Base-by-base conservation (phyloP, 2,329 filamentous ascomycete species). In the Tolypocladium ovalisporum region DNA sequence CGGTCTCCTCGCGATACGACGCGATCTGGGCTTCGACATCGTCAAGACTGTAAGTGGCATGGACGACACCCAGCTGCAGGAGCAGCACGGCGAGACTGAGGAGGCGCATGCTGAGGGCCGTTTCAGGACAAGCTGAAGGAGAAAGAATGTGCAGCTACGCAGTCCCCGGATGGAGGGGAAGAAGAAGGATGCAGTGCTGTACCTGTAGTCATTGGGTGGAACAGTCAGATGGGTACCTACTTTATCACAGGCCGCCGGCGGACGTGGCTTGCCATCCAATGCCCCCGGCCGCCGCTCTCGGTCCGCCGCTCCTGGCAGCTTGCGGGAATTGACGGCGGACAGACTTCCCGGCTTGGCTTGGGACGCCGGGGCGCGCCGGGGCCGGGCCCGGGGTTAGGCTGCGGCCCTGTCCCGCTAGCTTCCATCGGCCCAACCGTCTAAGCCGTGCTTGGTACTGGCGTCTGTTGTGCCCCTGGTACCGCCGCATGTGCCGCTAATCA, bases 1-100 rank as follows among this genome's bases (percentile, higher is more conserved):
- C 56, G 15, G 51, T 57, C 34, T 49, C 49, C 12, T 57, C 56
- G 15, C 49, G 49, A 51, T 57, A 61, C 1, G 59, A 55, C 42
- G 44, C 40, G 47, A 63, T 62, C 56, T 62, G 59, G 24, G 52
- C 56, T 29, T 62, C 44, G 32, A 62, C 59, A 27, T 62, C 58
- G 22, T 22, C 29, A 22, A 59, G 35, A 10, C 39, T 59, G 29
- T 32, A 51, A 8, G 42, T 47, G 9, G 58, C 54, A 32, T 40
- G 29, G 29, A 24, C 51, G 52, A 47, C 42, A 35, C 54, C 52
- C 44, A 54, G 54, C 42, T n/a, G 34, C 17, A 58, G 34, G 6
- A 59, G 49, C 39, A 58, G 42, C 54, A 29, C 10, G 19, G 54
- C 44, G 19, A 56, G 54, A 52, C 39, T 29, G 36, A 58, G 24